Conservation (phyloP, 208 protist genomes). For the Trypanosoma melophagium region DNA sequence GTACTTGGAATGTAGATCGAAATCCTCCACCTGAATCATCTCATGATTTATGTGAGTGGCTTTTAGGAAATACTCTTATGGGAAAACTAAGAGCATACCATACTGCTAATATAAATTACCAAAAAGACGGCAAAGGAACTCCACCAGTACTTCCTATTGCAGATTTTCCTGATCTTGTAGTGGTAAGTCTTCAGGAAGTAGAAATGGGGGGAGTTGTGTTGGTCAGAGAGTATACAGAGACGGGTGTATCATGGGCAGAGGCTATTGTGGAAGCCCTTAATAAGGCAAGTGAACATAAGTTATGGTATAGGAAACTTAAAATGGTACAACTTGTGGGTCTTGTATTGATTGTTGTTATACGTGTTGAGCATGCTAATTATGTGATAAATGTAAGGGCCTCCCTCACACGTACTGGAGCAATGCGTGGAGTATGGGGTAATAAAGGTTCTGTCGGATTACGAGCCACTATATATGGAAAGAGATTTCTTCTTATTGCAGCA, state of each 20-base stretch:
- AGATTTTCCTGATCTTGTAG: constrained; percentile 72
- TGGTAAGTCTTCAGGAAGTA: constrained; percentile 84
- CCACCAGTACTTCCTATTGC: constrained; percentile 18
- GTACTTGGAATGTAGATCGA: constrained; percentile 84
- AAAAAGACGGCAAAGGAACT: background rate
- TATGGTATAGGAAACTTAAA: constrained; percentile 62
- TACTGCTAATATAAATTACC: constrained; percentile 21
- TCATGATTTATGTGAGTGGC: constrained; percentile 41
- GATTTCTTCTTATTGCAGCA: constrained; percentile 87
- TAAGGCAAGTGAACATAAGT: constrained; percentile 32
- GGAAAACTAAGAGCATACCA: constrained; percentile 37
- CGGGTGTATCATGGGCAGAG: constrained; percentile 59
- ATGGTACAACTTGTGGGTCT: constrained; percentile 80
- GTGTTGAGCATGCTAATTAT: constrained; percentile 54
- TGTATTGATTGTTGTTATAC: constrained; percentile 68
- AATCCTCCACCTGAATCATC: constrained; percentile 38
- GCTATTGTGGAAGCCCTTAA: constrained; percentile 59
- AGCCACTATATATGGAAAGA: constrained; percentile 84
- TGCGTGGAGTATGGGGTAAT: constrained; percentile 80
- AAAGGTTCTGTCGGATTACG: constrained; percentile 88
- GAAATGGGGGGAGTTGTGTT: constrained; percentile 81
- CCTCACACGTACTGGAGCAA: constrained; percentile 71
- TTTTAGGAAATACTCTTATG: constrained; percentile 46
- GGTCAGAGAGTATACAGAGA: constrained; percentile 67
- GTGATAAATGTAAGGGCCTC: constrained; percentile 70